Evolutionary conservation across 768 basidiomycete species (phyloP).

Genomic region (Mycena galopus): DNA sequence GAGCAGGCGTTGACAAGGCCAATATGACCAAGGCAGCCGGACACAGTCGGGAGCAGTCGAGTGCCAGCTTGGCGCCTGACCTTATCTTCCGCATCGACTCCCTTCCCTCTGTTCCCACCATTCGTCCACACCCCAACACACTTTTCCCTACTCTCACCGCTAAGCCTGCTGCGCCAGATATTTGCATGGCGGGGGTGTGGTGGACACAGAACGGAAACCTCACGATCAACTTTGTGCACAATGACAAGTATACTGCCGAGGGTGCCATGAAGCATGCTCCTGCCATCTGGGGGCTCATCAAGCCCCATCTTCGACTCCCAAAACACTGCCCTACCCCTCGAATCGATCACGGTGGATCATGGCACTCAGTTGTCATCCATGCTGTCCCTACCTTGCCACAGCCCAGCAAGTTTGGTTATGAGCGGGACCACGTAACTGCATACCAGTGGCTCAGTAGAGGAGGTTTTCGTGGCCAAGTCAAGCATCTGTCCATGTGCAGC

Average conservation of each 20-base stretch:
- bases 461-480: not conserved
- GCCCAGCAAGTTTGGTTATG: not conserved
- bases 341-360: not conserved
- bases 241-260: not conserved
- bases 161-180: not conserved
- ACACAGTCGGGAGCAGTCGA: too few relatives aligned
- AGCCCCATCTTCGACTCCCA: not conserved
- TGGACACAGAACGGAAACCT: constrained; percentile 11
- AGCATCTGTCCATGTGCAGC: not conserved
- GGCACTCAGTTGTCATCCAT: constrained; percentile 4
- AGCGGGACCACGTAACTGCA: not conserved
- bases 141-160: too few relatives aligned
- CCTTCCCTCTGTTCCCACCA: too few relatives aligned
- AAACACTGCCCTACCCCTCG: not conserved
- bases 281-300: not conserved
- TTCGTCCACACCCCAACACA: too few relatives aligned
- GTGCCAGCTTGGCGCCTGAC: too few relatives aligned
- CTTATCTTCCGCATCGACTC: too few relatives aligned
- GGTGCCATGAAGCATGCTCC: not conserved
- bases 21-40: too few relatives aligned
- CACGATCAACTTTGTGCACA: not conserved
- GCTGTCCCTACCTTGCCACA: not conserved
- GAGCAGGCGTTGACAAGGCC: too few relatives aligned
- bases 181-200: not conserved
- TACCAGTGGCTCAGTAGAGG: not conserved